phyloP scores from a whole-genome alignment of 768 basidiomycete genomes.

The Crucibulum laeve region DNA sequence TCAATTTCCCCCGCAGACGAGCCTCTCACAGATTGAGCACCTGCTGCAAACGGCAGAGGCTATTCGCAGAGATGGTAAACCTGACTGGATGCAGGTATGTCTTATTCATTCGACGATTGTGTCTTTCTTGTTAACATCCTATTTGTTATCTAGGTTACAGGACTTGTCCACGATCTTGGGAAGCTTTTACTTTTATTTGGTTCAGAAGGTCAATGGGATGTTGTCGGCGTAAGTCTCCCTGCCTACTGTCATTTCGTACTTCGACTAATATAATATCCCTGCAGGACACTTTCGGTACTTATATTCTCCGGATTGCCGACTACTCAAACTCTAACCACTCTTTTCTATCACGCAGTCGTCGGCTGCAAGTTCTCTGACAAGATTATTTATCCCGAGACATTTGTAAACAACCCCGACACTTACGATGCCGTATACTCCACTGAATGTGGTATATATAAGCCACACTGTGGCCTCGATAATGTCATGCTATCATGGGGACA shows the following conservation, averaged over 20 bases:
- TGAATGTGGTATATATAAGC: conserved; percentile 70
- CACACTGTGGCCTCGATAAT: conserved; percentile 78
- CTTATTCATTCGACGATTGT: not conserved
- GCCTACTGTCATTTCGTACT: conserved; percentile 1
- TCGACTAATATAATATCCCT: too few relatives aligned
- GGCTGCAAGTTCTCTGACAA: conserved; percentile 85
- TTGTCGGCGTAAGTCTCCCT: conserved; percentile 66
- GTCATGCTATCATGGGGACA: conserved; percentile 92
- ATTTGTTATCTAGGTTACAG: conserved; percentile 49
- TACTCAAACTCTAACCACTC: conserved; percentile 3
- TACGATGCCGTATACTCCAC: conserved; percentile 64
- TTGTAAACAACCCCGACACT: conserved; percentile 67
- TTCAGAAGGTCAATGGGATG: conserved; percentile 91
- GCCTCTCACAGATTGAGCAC: conserved; percentile 84
- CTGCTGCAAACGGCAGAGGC: conserved; percentile 90
- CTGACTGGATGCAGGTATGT: conserved; percentile 83
- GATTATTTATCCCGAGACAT: conserved; percentile 78
- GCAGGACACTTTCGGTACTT: conserved; percentile 40
- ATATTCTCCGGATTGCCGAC: not conserved
- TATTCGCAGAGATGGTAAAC: conserved; percentile 79
- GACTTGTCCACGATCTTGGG: conserved; percentile 85
- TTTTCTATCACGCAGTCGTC: conserved; percentile 45
- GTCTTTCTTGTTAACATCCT: not conserved
- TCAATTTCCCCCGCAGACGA: conserved; percentile 43
- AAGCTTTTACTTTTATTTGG: conserved; percentile 84